Base-by-base conservation (phyloP, 2,329 filamentous ascomycete genomes). In the Clathrospora elynae region DNA sequence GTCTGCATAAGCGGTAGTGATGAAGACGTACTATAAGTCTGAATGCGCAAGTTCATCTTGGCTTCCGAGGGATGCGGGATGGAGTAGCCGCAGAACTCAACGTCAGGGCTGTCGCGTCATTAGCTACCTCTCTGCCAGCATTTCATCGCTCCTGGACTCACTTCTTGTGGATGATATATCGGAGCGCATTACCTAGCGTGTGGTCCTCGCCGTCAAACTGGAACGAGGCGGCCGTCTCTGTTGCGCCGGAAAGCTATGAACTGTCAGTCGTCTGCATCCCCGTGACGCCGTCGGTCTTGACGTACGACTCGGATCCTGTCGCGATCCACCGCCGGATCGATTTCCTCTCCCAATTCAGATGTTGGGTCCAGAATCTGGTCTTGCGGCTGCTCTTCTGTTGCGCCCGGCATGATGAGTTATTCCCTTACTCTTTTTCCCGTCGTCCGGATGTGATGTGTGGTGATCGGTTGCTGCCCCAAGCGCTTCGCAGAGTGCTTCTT, bases 81-180 rank as follows among this genome's bases (percentile, higher is more conserved):
- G 6, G 92, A 89, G 72, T 99, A 99, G 49, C 92, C 93, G 73
- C 93, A 97, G 74, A 99, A 96, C 71, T 99, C 93, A 47, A 99
- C 93, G 53, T 93, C 84, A 19, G 93, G 92, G 71, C 92, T 97
- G 54, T 38, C 38, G 8, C 2, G 5, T 6, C 9, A 19, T 55
- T 20, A 57, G 37, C 14, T 20, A 6, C 13, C n/a, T 3, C 1
- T 17, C 10, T 23, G 5, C 23, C 9, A 2, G 12, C 13, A 14
- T 23, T 16, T 5, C 11, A 25, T 3, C 5, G 11, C 4, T 9
- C 12, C 10, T 19, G 7, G 16, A 32, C 83, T 55, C 76, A 96
- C 92, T 99, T 99, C 75, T 97, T 97, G 88, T 96, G 96, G 63
- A 99, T 95, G 52, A 96, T 87, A 68, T 91, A 97, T 64, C 93